Base-by-base conservation (phyloP, 495 filamentous ascomycete species). In the Aspergillus leporis region DNA sequence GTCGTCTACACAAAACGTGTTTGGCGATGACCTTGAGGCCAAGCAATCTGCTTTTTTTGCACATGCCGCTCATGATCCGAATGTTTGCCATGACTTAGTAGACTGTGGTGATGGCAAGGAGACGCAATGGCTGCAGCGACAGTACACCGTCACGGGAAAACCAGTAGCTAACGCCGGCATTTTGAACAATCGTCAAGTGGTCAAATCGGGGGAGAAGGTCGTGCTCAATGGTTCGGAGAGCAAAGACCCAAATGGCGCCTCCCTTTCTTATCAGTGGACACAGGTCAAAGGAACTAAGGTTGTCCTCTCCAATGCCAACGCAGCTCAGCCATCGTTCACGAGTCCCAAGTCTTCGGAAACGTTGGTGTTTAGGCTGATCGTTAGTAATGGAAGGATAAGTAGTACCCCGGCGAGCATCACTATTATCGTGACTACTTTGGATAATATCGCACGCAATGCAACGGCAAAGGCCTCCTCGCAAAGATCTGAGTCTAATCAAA, bases 31-130 rank as follows among this genome's bases (percentile, higher is more conserved):
- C 22, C 30, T 61, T 8, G 31, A 23, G 7, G 34, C 5, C 18
- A 61, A 61, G 32, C 56, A 54, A 19, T 30, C 32, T n/a, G 49
- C 25, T 5, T 57, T 61, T 14, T 61, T 48, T 40, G 48, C 60
- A 0, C 58, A 61, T 49, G 54, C 54, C 0, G 49, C 19, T 5
- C 51, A 22, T 30, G 60, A 61, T 41, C 41, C 16, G 13, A 32
- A 21, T 13, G 53, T 53, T 23, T 61, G 60, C 30, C 36, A 5
- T n/a, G 55, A 48, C 21, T 40, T 52, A 12, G 40, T 23, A n/a
- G 49, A 21, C 51, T 61, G 60, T 21, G 25, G n/a, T 8, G 54
- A 49, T 28, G 52, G 23, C 4, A 34, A 61, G 13, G 51, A 61
- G 34, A 49, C 45, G 23, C 16, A 25, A 22, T 61, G 60, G 60